These are phyloP conservation scores for Cyberlindnera maritima DNA, from an alignment of 805 yeast genomes.

Conservation along the genomic window DNA sequence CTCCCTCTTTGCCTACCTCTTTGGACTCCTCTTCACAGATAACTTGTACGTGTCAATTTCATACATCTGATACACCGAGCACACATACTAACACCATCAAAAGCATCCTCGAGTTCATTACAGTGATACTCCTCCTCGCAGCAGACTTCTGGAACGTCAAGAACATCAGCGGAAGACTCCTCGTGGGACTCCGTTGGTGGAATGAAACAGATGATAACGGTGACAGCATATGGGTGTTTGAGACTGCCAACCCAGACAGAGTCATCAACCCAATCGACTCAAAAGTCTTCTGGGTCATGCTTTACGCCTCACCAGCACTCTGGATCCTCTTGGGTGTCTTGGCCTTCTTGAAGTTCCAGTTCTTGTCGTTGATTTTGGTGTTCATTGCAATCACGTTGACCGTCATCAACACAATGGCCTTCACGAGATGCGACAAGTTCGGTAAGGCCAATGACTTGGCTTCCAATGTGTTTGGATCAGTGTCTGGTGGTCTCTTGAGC, in stretches of 20 bases:
- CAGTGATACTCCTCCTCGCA: constrained; percentile 70
- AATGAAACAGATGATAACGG: constrained; percentile 66
- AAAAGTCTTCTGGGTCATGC: constrained; percentile 78
- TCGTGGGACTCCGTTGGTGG: constrained; percentile 98
- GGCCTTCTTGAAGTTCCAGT: constrained; percentile 75
- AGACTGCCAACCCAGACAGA: constrained; percentile 70
- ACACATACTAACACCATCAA: neutral
- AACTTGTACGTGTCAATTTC: constrained; percentile 38
- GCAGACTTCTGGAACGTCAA: constrained; percentile 94
- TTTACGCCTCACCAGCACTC: constrained; percentile 69
- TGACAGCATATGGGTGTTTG: constrained; percentile 72
- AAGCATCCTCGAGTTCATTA: constrained; percentile 71
- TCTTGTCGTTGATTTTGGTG: constrained; percentile 62
- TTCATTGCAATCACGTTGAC: constrained; percentile 69
- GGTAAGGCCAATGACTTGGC: constrained; percentile 77
- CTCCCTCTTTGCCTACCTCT: constrained; percentile 63
- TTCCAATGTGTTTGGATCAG: constrained; percentile 49
- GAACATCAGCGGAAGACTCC: constrained; percentile 82
- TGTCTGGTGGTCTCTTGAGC: constrained; percentile 44
- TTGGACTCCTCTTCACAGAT: constrained; percentile 67
- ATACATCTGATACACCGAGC: neutral
- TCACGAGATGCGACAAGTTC: constrained; percentile 88
- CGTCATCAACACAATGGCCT: constrained; percentile 82
- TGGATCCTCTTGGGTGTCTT: constrained; percentile 77
- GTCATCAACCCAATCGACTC: constrained; percentile 89